These are phyloP conservation scores for Aspergillus aculeatus DNA, from an alignment of 2,329 filamentous ascomycete genomes.

Conservation along the genomic window DNA sequence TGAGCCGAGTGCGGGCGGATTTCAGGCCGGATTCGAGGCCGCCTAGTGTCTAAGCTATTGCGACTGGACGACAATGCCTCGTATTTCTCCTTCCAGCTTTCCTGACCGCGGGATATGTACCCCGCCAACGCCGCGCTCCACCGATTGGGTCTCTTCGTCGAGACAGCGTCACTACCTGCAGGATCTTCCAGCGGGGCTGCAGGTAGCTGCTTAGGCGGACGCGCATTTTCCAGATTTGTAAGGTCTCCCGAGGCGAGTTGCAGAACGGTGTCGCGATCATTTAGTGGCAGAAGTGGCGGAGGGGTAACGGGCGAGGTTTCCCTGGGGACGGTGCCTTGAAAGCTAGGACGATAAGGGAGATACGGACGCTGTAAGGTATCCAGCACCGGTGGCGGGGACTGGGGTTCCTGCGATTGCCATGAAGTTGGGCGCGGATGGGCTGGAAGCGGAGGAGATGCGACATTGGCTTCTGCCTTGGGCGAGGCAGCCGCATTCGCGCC, in stretches of 20 bases:
- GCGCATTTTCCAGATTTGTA: slow-evolving; percentile 1
- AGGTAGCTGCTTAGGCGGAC: slow-evolving; percentile 27
- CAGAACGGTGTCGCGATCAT: slow-evolving; percentile 3
- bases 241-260: background rate
- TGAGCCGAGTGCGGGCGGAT: slow-evolving; percentile 25
- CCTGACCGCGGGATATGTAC: slow-evolving; percentile 21
- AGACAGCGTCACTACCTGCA: slow-evolving; percentile 7
- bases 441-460: slow-evolving; percentile 18
- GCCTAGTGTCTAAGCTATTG: slow-evolving; percentile 31
- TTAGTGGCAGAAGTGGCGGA: slow-evolving; percentile 1
- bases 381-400: background rate
- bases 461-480: slow-evolving; percentile 14
- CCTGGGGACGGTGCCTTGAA: background rate
- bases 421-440: slow-evolving; percentile 10
- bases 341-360: slow-evolving; percentile 16
- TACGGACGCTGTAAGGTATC: slow-evolving; percentile 17
- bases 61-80: slow-evolving; percentile 25
- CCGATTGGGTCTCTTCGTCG: slow-evolving; percentile 23
- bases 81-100: slow-evolving; percentile 26
- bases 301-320: background rate
- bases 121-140: slow-evolving; percentile 33
- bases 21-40: slow-evolving; percentile 25
- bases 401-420: slow-evolving; percentile 20
- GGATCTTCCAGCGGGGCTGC: slow-evolving; percentile 27
- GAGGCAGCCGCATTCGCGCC: slow-evolving; percentile 4